A percentile compares a stretch with the other conserved stretches of the same genome.
phyloP scores from a whole-genome alignment of 768 basidiomycete species.

The Hygrophorus russula region DNA sequence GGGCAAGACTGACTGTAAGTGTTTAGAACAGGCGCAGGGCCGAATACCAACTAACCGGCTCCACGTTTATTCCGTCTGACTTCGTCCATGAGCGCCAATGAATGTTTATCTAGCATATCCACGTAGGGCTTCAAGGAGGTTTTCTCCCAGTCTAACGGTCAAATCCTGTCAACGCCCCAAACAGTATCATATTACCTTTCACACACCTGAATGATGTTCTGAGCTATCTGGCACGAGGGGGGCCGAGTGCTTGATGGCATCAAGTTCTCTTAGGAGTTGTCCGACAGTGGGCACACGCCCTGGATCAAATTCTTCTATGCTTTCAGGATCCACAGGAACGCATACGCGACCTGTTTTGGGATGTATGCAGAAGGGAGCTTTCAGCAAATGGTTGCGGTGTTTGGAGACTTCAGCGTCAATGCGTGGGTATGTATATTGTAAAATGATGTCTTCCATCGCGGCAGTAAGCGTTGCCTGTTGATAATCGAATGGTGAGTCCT shows the following conservation, averaged over 20 bases:
- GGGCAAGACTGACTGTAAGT: not conserved
- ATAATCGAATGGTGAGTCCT: conserved; percentile 5
- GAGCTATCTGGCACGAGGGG: conserved; percentile 8
- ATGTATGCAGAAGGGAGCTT: conserved; percentile 95
- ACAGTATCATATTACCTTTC: not conserved
- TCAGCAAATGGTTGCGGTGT: conserved; percentile 93
- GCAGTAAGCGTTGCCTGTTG: conserved; percentile 23
- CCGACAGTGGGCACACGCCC: conserved; percentile 76
- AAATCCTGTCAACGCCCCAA: not conserved
- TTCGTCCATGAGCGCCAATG: conserved; percentile 42
- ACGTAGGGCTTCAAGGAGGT: conserved; percentile 87
- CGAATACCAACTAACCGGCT: not conserved
- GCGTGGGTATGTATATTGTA: conserved; percentile 93
- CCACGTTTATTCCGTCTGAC: conserved; percentile 18
- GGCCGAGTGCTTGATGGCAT: conserved; percentile 22
- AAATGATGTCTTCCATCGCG: conserved; percentile 76
- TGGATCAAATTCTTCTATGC: conserved; percentile 77
- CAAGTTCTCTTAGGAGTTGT: conserved; percentile 74
- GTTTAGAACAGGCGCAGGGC: not conserved
- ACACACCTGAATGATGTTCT: conserved; percentile 31
- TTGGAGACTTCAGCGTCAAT: conserved; percentile 97
- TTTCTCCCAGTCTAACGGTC: conserved; percentile 60
- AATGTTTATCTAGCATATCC: conserved; percentile 79
- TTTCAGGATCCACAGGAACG: conserved; percentile 75
- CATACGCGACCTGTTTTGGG: conserved; percentile 94